Base-by-base conservation (phyloP, 176 grass and related monocot genomes). In the Luzula sylvatica region DNA sequence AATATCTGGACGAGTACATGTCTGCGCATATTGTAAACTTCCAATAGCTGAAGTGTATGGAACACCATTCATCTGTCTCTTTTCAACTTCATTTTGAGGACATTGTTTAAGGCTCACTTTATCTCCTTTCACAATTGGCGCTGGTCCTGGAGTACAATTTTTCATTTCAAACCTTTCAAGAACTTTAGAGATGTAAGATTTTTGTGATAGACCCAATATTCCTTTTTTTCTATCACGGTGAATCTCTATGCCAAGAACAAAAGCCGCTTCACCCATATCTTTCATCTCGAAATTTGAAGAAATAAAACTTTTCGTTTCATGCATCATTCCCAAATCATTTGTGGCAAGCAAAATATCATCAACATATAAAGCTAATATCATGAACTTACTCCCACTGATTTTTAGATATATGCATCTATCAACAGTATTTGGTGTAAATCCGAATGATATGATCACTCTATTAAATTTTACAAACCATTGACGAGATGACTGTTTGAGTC, bases 161-260 rank as follows among this genome's bases (percentile, higher is more conserved):
- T 45, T 45, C 14, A 45, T 45, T 8, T 45, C 14, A 14, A 9
- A 45, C 8, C 14, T 9, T 45, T 45, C 14, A 45, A 45, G 14
- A 8, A 45, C 40, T 45, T 45, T n/a, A n/a, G n/a, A n/a, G n/a
- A n/a, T n/a, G n/a, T n/a, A n/a, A n/a, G n/a, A n/a, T n/a, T n/a
- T n/a, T 45, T 14, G 8, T 14, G 40, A 45, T 45, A 45, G 11
- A 45, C 11, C 40, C 14, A 45, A 45, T 45, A 45, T 45, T 14
- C 40, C 40, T 9, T 14, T 9, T 45, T 14, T 8, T n/a, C n/a
- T n/a, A 52, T 52, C 46, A 9, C 46, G 46, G 7, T 53, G 50
- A 23, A 53, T 21, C 24, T 53, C 50, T 21, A 53, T 53, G 24
- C 50, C 50, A 21, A 53, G 18, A 53, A 53, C n/a, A 53, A 21